Base-by-base conservation (phyloP, 2,329 filamentous ascomycete species). In the Alternaria triticina region DNA sequence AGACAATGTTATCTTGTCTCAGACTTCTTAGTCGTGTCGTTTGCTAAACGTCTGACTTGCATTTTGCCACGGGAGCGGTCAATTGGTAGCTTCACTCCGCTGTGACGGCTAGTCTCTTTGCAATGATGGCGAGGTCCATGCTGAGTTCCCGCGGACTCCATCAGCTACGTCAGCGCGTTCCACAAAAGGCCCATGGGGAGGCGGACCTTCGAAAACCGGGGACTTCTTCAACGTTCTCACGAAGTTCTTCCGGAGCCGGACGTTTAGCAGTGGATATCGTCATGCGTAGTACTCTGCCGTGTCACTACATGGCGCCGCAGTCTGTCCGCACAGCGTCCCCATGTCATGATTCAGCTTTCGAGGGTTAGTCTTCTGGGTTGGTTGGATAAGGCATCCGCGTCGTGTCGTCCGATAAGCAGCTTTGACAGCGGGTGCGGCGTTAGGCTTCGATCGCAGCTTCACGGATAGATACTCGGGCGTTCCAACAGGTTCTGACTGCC, bases 111-210 rank as follows among this genome's bases (percentile, higher is more conserved):
- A 59, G 50, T 28, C 17, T 57, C 33, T 45, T 45, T 55, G 46
- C 22, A 13, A 52, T 55, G 45, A 59, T 51, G 51, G 51, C 30
- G 25, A 50, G 36, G 54, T 20, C 50, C 23, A 28, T 47, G 36
- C n/a, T 56, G 12, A 5, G 40, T 46, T 30, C 10, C 27, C 40
- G 49, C 54, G 40, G 40, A 27, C 27, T 28, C 20, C 36, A 57
- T 51, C 20, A 10, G 28, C 59, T 61, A 57, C 54, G 59, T 61
- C 59, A 57, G 27, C 13, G 40, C 23, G 54, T 61, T 51, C 59
- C 54, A 45, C 59, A 46, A 17, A 22, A 58, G 54, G 57, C 59
- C 46, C 46, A 57, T 58, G 52, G 45, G 58, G 45, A 51, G 36
- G 15, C 45, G 47, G 36, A 44, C 27, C 46, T 61, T 47, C 17